Conservation (phyloP, 345 rosid genomes). For the Eutrema yunnanense region DNA sequence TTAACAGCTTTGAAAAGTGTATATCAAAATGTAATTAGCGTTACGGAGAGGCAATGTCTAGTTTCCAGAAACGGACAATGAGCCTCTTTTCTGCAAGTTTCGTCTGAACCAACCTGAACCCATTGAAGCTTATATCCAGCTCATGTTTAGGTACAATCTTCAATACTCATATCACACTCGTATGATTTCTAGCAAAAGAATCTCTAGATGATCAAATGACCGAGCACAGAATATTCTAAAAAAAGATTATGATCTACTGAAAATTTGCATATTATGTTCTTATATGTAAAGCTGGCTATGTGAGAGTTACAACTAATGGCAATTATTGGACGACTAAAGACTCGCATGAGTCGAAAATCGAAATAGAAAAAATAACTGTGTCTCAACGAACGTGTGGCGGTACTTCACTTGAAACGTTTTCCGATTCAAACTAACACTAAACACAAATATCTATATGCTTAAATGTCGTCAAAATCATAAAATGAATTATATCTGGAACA, state of each 20-base stretch:
- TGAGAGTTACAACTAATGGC: neutral
- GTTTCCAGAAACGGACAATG: constrained; percentile 17
- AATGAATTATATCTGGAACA: too few species aligned
- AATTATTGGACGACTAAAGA: neutral
- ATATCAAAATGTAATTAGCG: constrained; percentile 1
- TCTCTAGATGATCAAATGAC: neutral
- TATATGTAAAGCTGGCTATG: neutral
- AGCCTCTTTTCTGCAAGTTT: constrained; percentile 9
- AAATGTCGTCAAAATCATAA: too few species aligned
- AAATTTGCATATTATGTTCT: neutral
- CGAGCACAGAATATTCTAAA: neutral
- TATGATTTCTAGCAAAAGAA: neutral
- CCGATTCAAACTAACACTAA: too few species aligned
- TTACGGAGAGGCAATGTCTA: constrained; percentile 16
- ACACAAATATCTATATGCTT: too few species aligned
- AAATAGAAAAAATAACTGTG: too few species aligned
- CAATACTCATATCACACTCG: neutral
- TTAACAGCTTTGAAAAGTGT: constrained; percentile 16
- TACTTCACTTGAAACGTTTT: too few species aligned
- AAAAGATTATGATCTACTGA: neutral
- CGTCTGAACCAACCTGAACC: constrained; percentile 5
- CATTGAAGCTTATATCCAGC: constrained; percentile 5
- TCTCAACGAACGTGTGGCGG: too few species aligned
- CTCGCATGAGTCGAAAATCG: too few species aligned
- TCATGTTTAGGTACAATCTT: neutral